Base-by-base conservation (phyloP, 176 grass and related monocot species). In the Triticum turgidum region DNA sequence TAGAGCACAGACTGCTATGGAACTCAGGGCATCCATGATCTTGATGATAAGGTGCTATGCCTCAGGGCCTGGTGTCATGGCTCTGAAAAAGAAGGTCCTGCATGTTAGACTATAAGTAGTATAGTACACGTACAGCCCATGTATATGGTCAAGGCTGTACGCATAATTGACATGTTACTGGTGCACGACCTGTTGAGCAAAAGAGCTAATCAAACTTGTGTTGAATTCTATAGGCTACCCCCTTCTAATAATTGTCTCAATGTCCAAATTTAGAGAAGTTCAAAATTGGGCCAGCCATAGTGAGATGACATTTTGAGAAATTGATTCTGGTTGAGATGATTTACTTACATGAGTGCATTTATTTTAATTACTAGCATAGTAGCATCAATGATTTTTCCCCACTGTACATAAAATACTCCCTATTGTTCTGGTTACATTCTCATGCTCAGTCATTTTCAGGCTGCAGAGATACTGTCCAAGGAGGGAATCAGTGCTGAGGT, bases 401-500 rank as follows among this genome's bases (percentile, higher is more conserved):
- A 24, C 25, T 78, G 52, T 84, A 33, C 38, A 7, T 11, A 56
- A 30, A 47, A 34, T 65, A 67, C 29, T 86, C 0, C 73, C 61
- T 69, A 51, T 10, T 27, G 5, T 79, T 66, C 21, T 85, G 58
- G 34, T 32, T 89, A 54, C 3, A 27, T 79, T 67, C 83, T 92
- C 20, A 78, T 68, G 29, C 38, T 30, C 15, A 62, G 37, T 80
- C 20, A 69, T 80, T 88, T 90, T 94, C 89, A 99, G 94, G 97
- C 97, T 34, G 94, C 97, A 1, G 97, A 99, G 70, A 90, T 97
- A 87, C 83, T 99, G 61, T 89, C 97, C 33, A 94, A 96, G 87
- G 94, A 99, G 86, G 94, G 97, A 84, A 99, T 99, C 38, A 94
- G 85, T 87, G 97, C 97, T 11, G 97, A 99, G 97, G 97, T 99